A percentile compares a stretch with the other conserved stretches of the same genome.
Evolutionary conservation across 2,329 filamentous ascomycete species (phyloP).

Genomic region (Sclerotinia subarctica): DNA sequence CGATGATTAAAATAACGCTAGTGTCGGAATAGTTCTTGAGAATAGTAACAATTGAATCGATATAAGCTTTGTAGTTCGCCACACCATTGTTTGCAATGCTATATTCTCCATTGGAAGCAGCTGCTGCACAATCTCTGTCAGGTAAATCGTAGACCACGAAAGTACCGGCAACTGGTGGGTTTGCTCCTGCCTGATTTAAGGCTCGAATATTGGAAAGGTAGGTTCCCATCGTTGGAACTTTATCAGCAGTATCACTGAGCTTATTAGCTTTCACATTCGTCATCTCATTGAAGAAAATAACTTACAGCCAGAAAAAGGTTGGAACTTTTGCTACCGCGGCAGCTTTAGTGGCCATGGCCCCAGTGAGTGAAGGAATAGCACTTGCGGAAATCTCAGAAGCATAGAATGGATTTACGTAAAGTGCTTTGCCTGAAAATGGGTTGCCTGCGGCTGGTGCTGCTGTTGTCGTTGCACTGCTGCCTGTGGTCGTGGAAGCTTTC

Average conservation of each 20-base stretch:
- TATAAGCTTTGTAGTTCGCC: conserved; percentile 52
- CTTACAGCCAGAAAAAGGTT: conserved; percentile 53
- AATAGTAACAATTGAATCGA: conserved; percentile 52
- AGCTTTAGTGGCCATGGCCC: conserved; percentile 50
- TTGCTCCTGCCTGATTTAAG: conserved; percentile 48
- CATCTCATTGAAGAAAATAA: conserved; percentile 6
- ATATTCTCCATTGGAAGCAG: conserved; percentile 62
- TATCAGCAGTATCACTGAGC: conserved; percentile 44
- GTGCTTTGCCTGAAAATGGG: conserved; percentile 48
- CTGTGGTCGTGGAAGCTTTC: conserved; percentile 13
- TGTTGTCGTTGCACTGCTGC: conserved; percentile 26
- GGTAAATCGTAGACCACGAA: conserved; percentile 64
- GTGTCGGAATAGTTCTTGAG: conserved; percentile 55
- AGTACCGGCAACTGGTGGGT: conserved; percentile 45
- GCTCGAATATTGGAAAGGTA: conserved; percentile 48
- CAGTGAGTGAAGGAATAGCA: conserved; percentile 61
- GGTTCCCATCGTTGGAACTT: conserved; percentile 48
- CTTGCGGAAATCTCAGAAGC: conserved; percentile 50
- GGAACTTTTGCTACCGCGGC: conserved; percentile 49
- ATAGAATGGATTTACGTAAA: conserved; percentile 53
- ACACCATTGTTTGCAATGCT: conserved; percentile 49
- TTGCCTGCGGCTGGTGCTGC: conserved; percentile 47
- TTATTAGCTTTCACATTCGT: background rate
- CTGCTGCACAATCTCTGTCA: conserved; percentile 60
- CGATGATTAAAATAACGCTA: conserved; percentile 46